These are phyloP conservation scores for Dactylonectria macrodidyma DNA, from an alignment of 2,329 filamentous ascomycete genomes.

Conservation along the genomic window DNA sequence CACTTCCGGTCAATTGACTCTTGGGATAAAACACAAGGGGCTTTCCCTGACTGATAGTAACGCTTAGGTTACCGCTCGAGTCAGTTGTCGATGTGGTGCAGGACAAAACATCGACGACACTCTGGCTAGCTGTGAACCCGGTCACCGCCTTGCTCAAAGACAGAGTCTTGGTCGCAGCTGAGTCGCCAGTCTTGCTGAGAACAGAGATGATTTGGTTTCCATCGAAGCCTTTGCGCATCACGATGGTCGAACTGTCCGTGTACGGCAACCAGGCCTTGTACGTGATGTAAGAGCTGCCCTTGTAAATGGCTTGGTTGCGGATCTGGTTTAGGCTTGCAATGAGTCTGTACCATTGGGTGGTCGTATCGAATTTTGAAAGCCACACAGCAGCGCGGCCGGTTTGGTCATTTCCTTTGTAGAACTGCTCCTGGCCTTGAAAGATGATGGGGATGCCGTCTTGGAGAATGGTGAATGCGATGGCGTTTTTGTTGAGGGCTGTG, in stretches of 20 bases:
- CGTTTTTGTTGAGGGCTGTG: slow-evolving; percentile 33
- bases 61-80: slow-evolving; percentile 23
- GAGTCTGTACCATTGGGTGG: slow-evolving; percentile 28
- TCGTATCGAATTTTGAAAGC: slow-evolving; percentile 29
- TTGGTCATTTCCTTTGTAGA: slow-evolving; percentile 28
- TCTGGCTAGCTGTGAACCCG: slow-evolving; percentile 29
- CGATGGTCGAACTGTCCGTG: slow-evolving; percentile 23
- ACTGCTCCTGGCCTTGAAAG: slow-evolving; percentile 35
- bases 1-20: slow-evolving; percentile 28
- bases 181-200: slow-evolving; percentile 31
- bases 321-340: slow-evolving; percentile 34
- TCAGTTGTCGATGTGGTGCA: slow-evolving; percentile 22
- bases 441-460: slow-evolving; percentile 36
- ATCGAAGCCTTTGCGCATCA: slow-evolving; percentile 33
- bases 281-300: slow-evolving; percentile 31
- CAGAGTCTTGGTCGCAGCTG: slow-evolving; percentile 24
- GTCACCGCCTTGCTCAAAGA: slow-evolving; percentile 17
- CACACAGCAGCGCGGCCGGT: slow-evolving; percentile 34
- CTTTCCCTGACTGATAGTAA: slow-evolving; percentile 31
- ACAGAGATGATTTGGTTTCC: slow-evolving; percentile 37
- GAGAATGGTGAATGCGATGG: slow-evolving; percentile 33
- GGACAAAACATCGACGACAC: slow-evolving; percentile 26
- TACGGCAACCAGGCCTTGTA: slow-evolving; percentile 36
- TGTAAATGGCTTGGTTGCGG: slow-evolving; percentile 36
- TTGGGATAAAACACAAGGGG: slow-evolving; percentile 34